Base-by-base conservation (phyloP, 129 eudicot species). In the Flaveria brownii region DNA sequence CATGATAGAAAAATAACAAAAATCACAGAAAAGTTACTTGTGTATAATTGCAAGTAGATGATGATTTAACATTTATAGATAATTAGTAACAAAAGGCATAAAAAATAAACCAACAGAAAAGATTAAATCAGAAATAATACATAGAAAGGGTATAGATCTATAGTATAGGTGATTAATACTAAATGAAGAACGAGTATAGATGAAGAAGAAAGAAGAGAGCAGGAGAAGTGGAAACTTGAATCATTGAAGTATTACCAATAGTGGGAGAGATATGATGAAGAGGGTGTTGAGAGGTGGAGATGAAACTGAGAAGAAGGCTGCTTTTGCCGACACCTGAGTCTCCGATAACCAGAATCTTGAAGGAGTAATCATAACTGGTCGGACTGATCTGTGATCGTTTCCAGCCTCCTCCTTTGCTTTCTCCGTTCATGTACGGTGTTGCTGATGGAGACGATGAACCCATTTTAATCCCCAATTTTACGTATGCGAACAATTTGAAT, bases 251-350 rank as follows among this genome's bases (percentile, higher is more conserved):
- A 22, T 46, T 84, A 92, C 97, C 97, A 49, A 92, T 87, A 62
- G 98, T 92, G 26, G 98, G 98, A 70, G 93, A 86, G 42, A 92
- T 68, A 71, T 88, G 68, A 15, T 81, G 89, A 72, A 75, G 85
- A 80, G 75, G 82, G 72, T 83, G 66, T 33, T 77, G 82, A 72
- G 61, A 63, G 30, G 74, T 57, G 9, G 91, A 85, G 47, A 86
- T 54, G 69, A 92, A 92, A 64, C 89, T 87, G 43, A 89, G 88
- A 20, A 92, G 87, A 82, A 92, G 91, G 62, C 93, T 82, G 71
- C 97, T 92, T 75, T 92, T 92, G 1, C 97, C 97, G 3, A 92
- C 97, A 43, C 88, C 96, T 4, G 97, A 92, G 75, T 92, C 97
- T 11, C 97, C 97, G 15, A 89, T 83, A 57, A 89, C 72, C 80